Percentiles rank a stretch among this genome's conserved stretches.
phyloP scores from a whole-genome alignment of 2,329 filamentous ascomycete genomes.

The Talaromyces sp. region DNA sequence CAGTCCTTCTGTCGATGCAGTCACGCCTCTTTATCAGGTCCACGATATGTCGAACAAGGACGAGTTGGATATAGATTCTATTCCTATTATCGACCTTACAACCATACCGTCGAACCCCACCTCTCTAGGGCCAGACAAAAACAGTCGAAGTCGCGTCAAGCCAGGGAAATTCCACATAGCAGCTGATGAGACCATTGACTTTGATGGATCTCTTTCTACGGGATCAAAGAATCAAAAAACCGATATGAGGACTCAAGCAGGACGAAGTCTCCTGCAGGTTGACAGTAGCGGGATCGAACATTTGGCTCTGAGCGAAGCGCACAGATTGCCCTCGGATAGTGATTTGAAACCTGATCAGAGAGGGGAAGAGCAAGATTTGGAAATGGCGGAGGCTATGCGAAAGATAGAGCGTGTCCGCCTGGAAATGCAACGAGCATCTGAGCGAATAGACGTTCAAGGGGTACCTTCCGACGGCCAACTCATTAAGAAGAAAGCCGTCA shows the following conservation, averaged over 20 bases:
- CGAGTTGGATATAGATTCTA: constrained; percentile 85
- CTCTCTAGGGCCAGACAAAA: constrained; percentile 13
- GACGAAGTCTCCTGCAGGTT: constrained; percentile 72
- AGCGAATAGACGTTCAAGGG: constrained; percentile 49
- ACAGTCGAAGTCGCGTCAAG: constrained; percentile 20
- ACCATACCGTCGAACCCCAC: constrained; percentile 55
- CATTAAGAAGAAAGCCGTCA: constrained; percentile 58
- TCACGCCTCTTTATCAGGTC: constrained; percentile 71
- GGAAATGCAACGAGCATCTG: constrained; percentile 66
- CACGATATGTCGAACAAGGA: constrained; percentile 68
- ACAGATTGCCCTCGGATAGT: constrained; percentile 18
- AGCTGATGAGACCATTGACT: constrained; percentile 67
- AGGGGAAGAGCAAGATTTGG: constrained; percentile 79
- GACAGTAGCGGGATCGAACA: constrained; percentile 78
- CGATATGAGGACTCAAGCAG: constrained; percentile 18
- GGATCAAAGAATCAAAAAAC: constrained; percentile 33
- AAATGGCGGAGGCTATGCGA: constrained; percentile 84
- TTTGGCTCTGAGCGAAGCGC: constrained; percentile 62
- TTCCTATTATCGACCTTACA: constrained; percentile 91
- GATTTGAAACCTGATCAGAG: constrained; percentile 57
- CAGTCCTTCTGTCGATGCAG: constrained; percentile 60
- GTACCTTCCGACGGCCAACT: constrained; percentile 46
- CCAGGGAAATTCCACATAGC: constrained; percentile 61
- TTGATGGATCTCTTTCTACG: constrained; percentile 38
- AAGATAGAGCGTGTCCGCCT: constrained; percentile 82